Conservation (phyloP, 2,329 filamentous ascomycete genomes). For the Xylaria sp. region DNA sequence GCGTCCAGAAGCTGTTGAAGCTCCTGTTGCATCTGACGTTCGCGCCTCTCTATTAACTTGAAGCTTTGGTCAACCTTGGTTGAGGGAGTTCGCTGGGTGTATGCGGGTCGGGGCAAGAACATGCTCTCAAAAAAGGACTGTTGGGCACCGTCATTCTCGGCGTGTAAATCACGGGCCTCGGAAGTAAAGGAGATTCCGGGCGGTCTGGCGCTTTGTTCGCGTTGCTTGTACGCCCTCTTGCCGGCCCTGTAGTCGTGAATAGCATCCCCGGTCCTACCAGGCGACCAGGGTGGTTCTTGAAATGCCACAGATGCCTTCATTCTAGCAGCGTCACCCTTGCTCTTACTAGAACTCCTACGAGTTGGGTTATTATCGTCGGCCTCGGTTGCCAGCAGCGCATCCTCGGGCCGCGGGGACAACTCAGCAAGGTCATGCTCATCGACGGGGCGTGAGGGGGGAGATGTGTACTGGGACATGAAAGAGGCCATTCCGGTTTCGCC, state of each 20-base stretch:
- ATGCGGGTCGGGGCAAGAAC: slow-evolving; percentile 40
- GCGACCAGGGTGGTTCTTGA: slow-evolving; percentile 28
- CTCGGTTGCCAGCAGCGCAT: slow-evolving; percentile 41
- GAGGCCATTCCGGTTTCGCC: slow-evolving; percentile 42
- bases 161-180: slow-evolving; percentile 31
- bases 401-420: slow-evolving; percentile 47
- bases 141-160: slow-evolving; percentile 29
- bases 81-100: slow-evolving; percentile 36
- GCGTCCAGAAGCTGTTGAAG: slow-evolving; percentile 68
- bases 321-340: slow-evolving; percentile 29
- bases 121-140: slow-evolving; percentile 47
- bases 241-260: slow-evolving; percentile 27
- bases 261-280: slow-evolving; percentile 32
- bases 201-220: slow-evolving; percentile 22
- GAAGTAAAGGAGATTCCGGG: slow-evolving; percentile 39
- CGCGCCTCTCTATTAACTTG: slow-evolving; percentile 54
- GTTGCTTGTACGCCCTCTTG: slow-evolving; percentile 15
- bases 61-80: slow-evolving; percentile 47
- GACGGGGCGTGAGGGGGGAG: slow-evolving; percentile 35
- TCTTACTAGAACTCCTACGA: not conserved
- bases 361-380: not conserved
- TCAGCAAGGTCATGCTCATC: slow-evolving; percentile 48
- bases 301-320: slow-evolving; percentile 42
- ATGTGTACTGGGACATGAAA: slow-evolving; percentile 40
- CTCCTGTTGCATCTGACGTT: slow-evolving; percentile 65